phyloP scores from a whole-genome alignment of 768 basidiomycete species.

The Russula sp. region DNA sequence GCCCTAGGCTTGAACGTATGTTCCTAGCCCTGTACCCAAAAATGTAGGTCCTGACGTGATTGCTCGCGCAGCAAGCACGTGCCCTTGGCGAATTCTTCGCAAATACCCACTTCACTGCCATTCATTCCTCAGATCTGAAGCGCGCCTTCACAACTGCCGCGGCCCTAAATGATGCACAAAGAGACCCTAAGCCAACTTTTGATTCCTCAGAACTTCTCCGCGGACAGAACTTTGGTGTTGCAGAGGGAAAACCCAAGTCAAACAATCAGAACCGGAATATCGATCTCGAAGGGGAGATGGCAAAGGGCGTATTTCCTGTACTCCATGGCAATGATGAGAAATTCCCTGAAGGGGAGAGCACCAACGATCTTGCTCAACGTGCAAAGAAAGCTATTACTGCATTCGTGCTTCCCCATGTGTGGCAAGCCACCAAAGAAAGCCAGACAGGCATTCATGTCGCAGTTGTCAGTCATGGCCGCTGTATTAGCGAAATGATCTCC shows the following conservation, averaged over 20 bases:
- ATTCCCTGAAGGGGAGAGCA: slow-evolving; percentile 69
- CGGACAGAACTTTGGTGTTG: slow-evolving; percentile 65
- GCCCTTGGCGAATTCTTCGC: slow-evolving; percentile 50
- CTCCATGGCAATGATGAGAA: slow-evolving; percentile 38
- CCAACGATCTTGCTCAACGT: slow-evolving; percentile 51
- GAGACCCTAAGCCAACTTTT: slow-evolving; percentile 39
- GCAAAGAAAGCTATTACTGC: slow-evolving; percentile 46
- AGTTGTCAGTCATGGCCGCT: slow-evolving; percentile 69
- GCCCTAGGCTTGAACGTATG: slow-evolving; percentile 30
- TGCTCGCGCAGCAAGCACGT: slow-evolving; percentile 26
- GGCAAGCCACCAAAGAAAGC: slow-evolving; percentile 34
- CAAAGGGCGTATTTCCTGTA: slow-evolving; percentile 46
- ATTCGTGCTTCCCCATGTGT: slow-evolving; percentile 48
- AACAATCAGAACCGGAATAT: slow-evolving; percentile 28
- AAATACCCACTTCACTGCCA: slow-evolving; percentile 40
- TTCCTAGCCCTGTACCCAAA: neutral
- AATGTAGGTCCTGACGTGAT: neutral
- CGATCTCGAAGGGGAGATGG: slow-evolving; percentile 39
- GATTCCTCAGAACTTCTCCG: slow-evolving; percentile 45
- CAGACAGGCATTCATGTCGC: slow-evolving; percentile 45
- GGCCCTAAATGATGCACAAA: slow-evolving; percentile 44
- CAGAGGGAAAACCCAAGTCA: slow-evolving; percentile 53
- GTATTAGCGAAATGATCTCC: slow-evolving; percentile 46
- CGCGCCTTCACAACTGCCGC: slow-evolving; percentile 58
- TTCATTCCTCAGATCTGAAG: slow-evolving; percentile 60